phyloP scores from a whole-genome alignment of 192 early-diverging fungal species.

The Podila horticola region DNA sequence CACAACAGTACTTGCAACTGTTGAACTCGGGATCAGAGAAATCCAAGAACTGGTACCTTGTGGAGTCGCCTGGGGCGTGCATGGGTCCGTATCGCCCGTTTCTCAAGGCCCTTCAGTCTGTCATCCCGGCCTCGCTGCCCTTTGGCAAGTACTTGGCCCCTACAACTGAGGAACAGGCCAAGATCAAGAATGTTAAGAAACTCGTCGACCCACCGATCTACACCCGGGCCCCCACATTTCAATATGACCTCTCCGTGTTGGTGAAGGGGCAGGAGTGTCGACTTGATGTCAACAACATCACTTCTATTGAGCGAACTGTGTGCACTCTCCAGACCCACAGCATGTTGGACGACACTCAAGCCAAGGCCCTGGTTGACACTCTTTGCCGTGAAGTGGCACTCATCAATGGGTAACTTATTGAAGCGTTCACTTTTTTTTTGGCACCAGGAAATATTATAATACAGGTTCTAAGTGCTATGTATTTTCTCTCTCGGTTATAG shows the following conservation, averaged over 20 bases:
- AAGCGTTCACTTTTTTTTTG: not conserved
- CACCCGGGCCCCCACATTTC: conserved; percentile 39
- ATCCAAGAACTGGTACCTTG: conserved; percentile 29
- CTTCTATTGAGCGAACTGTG: not conserved
- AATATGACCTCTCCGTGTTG: conserved; percentile 42
- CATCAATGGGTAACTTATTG: conserved; percentile 59
- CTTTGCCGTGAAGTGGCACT: conserved; percentile 59
- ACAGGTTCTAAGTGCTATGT: too few relatives aligned
- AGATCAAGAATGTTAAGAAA: not conserved
- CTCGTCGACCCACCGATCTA: conserved; percentile 49
- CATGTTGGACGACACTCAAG: conserved; percentile 62
- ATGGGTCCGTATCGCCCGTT: conserved; percentile 50
- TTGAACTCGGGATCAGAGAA: not conserved
- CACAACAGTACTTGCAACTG: conserved; percentile 19
- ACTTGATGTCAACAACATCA: conserved; percentile 12
- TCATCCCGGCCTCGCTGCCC: conserved; percentile 33
- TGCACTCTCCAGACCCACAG: conserved; percentile 13
- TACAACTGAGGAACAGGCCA: not conserved
- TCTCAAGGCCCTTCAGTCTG: conserved; percentile 46
- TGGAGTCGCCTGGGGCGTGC: conserved; percentile 48
- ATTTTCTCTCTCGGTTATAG: conserved; percentile 11
- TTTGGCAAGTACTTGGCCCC: conserved; percentile 55
- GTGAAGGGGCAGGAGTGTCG: conserved; percentile 4
- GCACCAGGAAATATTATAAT: not conserved
- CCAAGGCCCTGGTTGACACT: conserved; percentile 56